Base-by-base conservation (phyloP, 2,329 filamentous ascomycete genomes). In the Arthrobotrys conoides region DNA sequence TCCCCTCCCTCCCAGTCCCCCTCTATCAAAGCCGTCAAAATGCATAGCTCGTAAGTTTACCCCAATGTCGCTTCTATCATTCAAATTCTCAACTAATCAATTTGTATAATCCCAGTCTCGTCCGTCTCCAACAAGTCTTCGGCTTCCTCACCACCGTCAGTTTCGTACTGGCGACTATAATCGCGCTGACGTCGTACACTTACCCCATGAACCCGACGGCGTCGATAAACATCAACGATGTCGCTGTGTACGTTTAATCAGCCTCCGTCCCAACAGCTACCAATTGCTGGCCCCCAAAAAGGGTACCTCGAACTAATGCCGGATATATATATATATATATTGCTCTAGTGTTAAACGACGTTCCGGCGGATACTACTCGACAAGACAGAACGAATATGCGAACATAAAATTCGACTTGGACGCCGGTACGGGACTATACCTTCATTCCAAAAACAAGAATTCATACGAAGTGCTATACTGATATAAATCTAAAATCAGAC, bases 81-180 rank as follows among this genome's bases (percentile, higher is more conserved):
- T 16, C n/a, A 65, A 55, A 8, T 55, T 18, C 44, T 5, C 8
- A 27, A 61, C 38, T 55, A 36, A 64, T 55, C 27, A 30, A 30
- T 30, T 30, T 30, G 68, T 41, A 71, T 55, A 44, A 65, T 33
- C 1, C 9, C 18, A 89, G 92, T 57, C 86, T 97, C 61, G 93
- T 92, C 80, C 93, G 96, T 82, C 85, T 91, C 81, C 96, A 99
- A 86, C 95, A 93, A 86, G 91, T 94, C 84, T 99, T 99, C 84
- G 94, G 96, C 85, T 97, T 97, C 90, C 97, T 98, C 88, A 98
- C 96, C 18, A 96, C 94, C 27, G 94, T 97, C 80, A 91, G 92
- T 72, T 96, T 97, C 83, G 89, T 89, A 73, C 89, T 97, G 69
- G 94, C 90, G 66, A 89, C 88, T 69, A 86, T 96, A 75, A 93